Evolutionary conservation across 116 monocot genomes (phyloP), one percentile per base, ranked within the genome.

Genomic region (Zostera marina): DNA sequence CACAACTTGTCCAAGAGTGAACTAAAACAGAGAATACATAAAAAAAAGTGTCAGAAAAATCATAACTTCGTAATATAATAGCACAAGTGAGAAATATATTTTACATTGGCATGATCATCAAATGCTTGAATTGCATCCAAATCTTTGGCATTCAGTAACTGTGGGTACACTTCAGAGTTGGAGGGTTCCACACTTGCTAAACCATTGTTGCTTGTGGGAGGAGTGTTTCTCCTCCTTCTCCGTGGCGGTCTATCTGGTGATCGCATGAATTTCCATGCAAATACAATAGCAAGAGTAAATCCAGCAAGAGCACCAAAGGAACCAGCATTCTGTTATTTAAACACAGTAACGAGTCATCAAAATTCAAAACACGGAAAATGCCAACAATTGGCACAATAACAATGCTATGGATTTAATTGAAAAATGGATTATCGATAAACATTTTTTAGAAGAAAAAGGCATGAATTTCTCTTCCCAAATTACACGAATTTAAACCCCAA

Each of bases 251-350:
- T 70, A 11, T 60, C 64, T 39, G 85, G 70, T 41, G 83, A 63
- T 54, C 63, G 68, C 68, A 98, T 44, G 54, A 86, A 83, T 69
- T 76, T 92, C 92, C 92, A 92, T 1, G 84, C 73, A 66, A 92
- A 92, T 22, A 86, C 72, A n/a, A 92, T 77, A 1, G 92, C 85
- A 63, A 92, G 72, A 5, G 92, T 86, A 47, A 92, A 78, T 1
- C 92, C 92, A 32, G 92, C 92, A 63, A 86, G 61, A 5, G 98
- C 90, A 15, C 90, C 98, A 23, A 98, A 61, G 9, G 90, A 86
- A 2, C 98, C 86, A 11, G 85, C 96, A 39, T 68, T 74, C 96
- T 96, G 58, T 40, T 14, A 42, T 20, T 13, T 9, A 7, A 17
- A 44, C 54, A 65, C 44, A 9, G 5, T 9, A 63, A 51, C 19